Evolutionary conservation across 2,329 filamentous ascomycete species (phyloP).

Genomic region (Alternaria brassicicola): DNA sequence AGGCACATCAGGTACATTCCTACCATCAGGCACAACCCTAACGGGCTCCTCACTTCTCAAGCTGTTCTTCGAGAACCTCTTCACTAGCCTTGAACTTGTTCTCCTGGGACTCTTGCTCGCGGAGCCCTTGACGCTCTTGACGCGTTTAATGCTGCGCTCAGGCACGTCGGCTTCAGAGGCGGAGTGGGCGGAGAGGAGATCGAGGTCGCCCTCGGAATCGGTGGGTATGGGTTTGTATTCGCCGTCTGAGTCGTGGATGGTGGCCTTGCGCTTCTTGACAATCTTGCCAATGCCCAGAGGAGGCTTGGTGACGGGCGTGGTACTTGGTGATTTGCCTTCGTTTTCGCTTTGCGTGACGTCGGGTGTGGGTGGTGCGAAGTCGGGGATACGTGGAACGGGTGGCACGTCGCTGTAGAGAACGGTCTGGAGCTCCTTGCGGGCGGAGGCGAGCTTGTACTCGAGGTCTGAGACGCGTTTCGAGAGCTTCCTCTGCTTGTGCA

Average conservation of each 20-base stretch:
- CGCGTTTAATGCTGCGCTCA: slow-evolving; percentile 19
- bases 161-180: slow-evolving; percentile 25
- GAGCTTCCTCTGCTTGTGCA: slow-evolving; percentile 63
- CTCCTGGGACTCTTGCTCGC: slow-evolving; percentile 22
- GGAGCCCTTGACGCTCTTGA: slow-evolving; percentile 15
- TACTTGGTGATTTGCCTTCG: slow-evolving; percentile 31
- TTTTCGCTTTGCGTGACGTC: slow-evolving; percentile 27
- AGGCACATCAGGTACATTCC: slow-evolving; percentile 16
- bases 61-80: slow-evolving; percentile 18
- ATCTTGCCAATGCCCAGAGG: slow-evolving; percentile 26
- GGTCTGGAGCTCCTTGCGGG: slow-evolving; percentile 60
- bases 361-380: slow-evolving; percentile 38
- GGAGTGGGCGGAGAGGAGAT: slow-evolving; percentile 16
- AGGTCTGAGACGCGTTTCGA: slow-evolving; percentile 66
- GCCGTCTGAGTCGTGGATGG: slow-evolving; percentile 32
- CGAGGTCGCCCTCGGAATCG: slow-evolving; percentile 25
- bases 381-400: slow-evolving; percentile 46
- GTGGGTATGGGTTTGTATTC: slow-evolving; percentile 39
- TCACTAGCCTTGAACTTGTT: slow-evolving; percentile 21
- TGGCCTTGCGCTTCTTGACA: slow-evolving; percentile 50
- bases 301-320: slow-evolving; percentile 12
- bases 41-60: slow-evolving; percentile 26
- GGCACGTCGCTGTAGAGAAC: slow-evolving; percentile 53
- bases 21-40: slow-evolving; percentile 38
- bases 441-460: slow-evolving; percentile 62